These are phyloP conservation scores for Rhodomyrtus psidioides DNA, from an alignment of 441 rosid species.

Conservation along the genomic window DNA sequence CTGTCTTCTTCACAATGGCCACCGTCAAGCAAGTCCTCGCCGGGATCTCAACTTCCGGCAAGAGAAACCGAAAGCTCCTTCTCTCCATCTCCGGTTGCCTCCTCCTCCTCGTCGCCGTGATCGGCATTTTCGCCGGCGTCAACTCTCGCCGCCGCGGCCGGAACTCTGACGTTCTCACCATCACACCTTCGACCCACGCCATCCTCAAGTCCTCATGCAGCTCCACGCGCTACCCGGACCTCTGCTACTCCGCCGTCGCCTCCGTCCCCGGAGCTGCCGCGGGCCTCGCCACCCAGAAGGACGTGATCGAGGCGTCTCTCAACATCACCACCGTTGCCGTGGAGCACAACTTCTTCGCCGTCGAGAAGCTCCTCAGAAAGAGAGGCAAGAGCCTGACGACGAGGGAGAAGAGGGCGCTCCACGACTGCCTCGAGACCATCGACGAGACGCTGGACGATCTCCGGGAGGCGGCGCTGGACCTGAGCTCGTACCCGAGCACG, in stretches of 20 bases:
- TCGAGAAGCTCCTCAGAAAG: neutral
- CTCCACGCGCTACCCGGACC: slow-evolving; percentile 8
- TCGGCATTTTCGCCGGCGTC: slow-evolving; percentile 38
- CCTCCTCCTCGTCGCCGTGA: slow-evolving; percentile 23
- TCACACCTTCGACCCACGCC: neutral
- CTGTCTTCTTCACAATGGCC: neutral
- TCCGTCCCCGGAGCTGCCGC: neutral
- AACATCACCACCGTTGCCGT: slow-evolving; percentile 5
- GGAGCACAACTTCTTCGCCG: slow-evolving; percentile 5
- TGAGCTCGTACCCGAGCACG: neutral
- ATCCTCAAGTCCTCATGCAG: slow-evolving; percentile 11
- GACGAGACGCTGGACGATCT: neutral
- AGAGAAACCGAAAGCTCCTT: slow-evolving; percentile 29
- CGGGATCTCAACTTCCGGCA: slow-evolving; percentile 7
- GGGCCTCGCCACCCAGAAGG: slow-evolving; percentile 7
- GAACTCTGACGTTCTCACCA: neutral
- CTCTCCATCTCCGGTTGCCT: slow-evolving; percentile 17
- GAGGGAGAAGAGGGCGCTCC: slow-evolving; percentile 12
- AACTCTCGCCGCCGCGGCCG: slow-evolving; percentile 13
- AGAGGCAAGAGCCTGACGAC: neutral
- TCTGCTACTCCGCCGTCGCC: slow-evolving; percentile 13
- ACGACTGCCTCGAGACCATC: slow-evolving; percentile 13
- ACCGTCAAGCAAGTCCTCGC: slow-evolving; percentile 2
- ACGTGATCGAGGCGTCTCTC: slow-evolving; percentile 11
- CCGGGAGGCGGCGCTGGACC: neutral